Evolutionary conservation across 2,329 filamentous ascomycete species (phyloP), one percentile per base, ranked within the genome.

Genomic region (Xylaria sp.): DNA sequence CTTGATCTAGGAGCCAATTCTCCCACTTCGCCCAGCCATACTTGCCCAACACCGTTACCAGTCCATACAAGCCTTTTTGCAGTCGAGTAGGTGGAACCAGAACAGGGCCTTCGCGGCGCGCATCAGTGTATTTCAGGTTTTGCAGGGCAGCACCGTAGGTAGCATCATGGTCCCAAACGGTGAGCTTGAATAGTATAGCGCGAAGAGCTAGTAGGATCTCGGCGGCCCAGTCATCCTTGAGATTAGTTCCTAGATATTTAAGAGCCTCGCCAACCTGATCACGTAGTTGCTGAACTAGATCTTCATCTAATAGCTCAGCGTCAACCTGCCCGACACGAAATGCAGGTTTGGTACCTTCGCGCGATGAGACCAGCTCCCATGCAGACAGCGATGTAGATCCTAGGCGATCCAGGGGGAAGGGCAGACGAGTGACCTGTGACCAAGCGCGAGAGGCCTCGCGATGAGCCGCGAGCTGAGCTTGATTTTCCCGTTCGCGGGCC

Each of bases 291-390:
- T 87, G 86, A 23, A 98, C 83, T 47, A 99, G 83, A 79, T 98
- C 95, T 74, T 97, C 92, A 76, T 99, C 95, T 17, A 99, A 84
- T 52, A 99, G 82, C 77, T 98, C 95, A 38, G 95, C 93, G 77
- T 99, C 95, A 45, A 98, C 92, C 78, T 99, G 95, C 28, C 94
- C 93, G 28, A 99, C 95, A 57, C 95, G 89, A 76, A 97, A 97
- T 11, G 92, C 89, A 4, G 95, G 94, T 15, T 88, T 83, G 23
- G 91, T 94, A 46, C 92, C 92, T 73, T 93, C 89, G 63, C 91
- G 87, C 5, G 90, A 89, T 40, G 86, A 87, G 43, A 94, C 79
- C 4, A 84, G 80, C 73, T 93, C 87, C 92, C 91, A 96, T 57
- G 87, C 78, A 38, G 79, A 78, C 17, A 85, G 73, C 35, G 79